Evolutionary conservation across 2,329 filamentous ascomycete species (phyloP).

Genomic region (Talaromyces sp.): DNA sequence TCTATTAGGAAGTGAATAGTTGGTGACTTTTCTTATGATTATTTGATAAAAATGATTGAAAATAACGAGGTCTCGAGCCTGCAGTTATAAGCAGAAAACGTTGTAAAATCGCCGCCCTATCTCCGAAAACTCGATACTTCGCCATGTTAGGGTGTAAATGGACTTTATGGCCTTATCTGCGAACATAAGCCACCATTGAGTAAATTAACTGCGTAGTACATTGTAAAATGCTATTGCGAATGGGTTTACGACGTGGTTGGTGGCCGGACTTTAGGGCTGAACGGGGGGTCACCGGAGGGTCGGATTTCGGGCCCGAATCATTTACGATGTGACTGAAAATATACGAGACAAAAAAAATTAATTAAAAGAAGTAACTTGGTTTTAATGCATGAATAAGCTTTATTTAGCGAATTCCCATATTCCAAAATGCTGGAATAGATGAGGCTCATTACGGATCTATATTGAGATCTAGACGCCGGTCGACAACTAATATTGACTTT

Average conservation of each 20-base stretch:
- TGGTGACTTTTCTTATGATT: not conserved
- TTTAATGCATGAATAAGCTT: not conserved
- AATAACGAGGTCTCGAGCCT: not conserved
- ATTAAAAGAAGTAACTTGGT: no score
- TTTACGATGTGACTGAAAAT: not conserved
- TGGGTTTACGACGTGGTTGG: not conserved
- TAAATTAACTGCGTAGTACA: not conserved
- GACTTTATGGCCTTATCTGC: not conserved
- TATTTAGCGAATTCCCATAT: not conserved
- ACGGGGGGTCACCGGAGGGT: not conserved
- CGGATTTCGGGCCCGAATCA: not conserved
- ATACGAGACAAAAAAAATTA: not conserved
- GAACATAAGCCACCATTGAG: not conserved
- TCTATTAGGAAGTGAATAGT: not conserved
- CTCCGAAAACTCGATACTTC: not conserved
- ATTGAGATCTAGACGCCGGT: not conserved
- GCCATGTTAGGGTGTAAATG: not conserved
- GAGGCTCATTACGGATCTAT: not conserved
- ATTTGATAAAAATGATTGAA: not conserved
- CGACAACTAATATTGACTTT: not conserved
- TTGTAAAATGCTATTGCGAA: not conserved
- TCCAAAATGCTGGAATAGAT: not conserved
- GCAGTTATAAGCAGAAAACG: not conserved
- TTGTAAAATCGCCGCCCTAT: not conserved
- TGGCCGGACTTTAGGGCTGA: not conserved